Base-by-base conservation (phyloP, 2,329 filamentous ascomycete species). In the Epichloe aotearoae region DNA sequence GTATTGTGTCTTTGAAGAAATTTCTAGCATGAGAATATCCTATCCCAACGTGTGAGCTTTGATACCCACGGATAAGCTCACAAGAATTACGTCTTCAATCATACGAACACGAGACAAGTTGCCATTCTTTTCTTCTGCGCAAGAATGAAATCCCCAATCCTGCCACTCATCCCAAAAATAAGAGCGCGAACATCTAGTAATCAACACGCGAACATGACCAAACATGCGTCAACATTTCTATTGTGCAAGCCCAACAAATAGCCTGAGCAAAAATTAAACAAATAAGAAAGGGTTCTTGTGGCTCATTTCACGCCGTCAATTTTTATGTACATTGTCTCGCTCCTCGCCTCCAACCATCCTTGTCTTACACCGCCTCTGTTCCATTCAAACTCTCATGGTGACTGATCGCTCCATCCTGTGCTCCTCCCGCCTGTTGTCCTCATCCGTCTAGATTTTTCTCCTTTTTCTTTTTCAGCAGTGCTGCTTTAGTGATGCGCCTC, bases 401-500 rank as follows among this genome's bases (percentile, higher is more conserved):
- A n/a, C 11, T 20, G 11, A 38, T 34, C 1, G 20, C n/a, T 19
- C 11, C 14, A 15, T 23, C 23, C 12, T 43, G 26, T 10, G 26
- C 26, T 30, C 30, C 30, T 30, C 10, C 26, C 30, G 30, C 30
- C 30, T 30, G 10, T 11, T 30, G 30, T 30, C 30, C 30, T 30
- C 30, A 30, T 30, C 30, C 30, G 3, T 30, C 30, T 10, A 30
- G 30, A 30, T 30, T 30, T 26, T 26, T 23, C 23, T 23, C 23
- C 6, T 23, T 10, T 1, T 10, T 4, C 3, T 10, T 30, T 10
- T 30, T 11, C 10, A 30, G 10, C 10, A 4, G 8, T 11, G 8
- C 30, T 42, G 53, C 49, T 33, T 19, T 54, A 50, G 41, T 59
- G 70, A 57, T 83, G 77, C 40, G 64, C 71, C 45, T 63, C 63